Evolutionary conservation across 192 early-diverging fungal species (phyloP), one percentile per base, ranked within the genome.

Genomic region (Backusella mclennaniae): DNA sequence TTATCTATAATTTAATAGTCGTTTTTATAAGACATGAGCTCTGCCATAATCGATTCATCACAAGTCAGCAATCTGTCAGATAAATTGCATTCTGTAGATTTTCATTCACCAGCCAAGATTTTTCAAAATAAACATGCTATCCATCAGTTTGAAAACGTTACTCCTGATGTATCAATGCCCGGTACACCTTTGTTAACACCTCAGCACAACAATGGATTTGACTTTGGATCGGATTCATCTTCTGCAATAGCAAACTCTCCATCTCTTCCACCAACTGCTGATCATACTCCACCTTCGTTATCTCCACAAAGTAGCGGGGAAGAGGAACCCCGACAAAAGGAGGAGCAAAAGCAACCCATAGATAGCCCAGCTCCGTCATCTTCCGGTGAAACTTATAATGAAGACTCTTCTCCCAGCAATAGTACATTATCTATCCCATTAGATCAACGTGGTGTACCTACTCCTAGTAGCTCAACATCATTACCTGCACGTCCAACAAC

Each of bases 131-230:
- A 75, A 15, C 46, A 68, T 29, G 68, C 73, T 14, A 63, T 29
- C 41, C 80, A 82, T 29, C 76, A 77, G 35, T 82, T 82, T 67
- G 76, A 82, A 71, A 75, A 74, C 21, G 77, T 82, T 14, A 82
- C 80, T 8, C 80, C 80, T 9, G 80, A 77, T 33, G 44, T 69
- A 33, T 78, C 76, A 35, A 69, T 82, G n/a, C 80, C 80, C 36
- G 76, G 76, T 9, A 82, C 76, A 53, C 80, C 80, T 14, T 46
- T 70, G 12, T 74, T 78, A 35, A 67, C 35, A 7, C 39, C 63
- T 38, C 73, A 69, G 0, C 49, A 75, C 19, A n/a, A 23, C 26
- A 26, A 46, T 26, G 56, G 7, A 29, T 46, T 44, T 63, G 66
- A 73, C 2, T 31, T 52, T 29, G 39, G n/a, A 9, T 68, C 77